Conservation (phyloP, 305 asterid genomes). For the Solanum hybrid region DNA sequence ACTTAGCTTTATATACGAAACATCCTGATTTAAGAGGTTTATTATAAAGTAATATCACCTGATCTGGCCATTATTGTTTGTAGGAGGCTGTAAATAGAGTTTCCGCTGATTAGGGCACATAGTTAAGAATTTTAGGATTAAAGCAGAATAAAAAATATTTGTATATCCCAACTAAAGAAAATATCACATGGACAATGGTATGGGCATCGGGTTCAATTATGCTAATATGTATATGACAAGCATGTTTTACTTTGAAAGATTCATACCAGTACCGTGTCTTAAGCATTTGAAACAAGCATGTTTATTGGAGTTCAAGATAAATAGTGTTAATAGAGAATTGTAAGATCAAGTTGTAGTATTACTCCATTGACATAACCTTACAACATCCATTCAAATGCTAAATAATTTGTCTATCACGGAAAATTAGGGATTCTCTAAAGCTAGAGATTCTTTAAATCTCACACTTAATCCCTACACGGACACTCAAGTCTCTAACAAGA, state of each 20-base stretch:
- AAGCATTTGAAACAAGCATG: background rate
- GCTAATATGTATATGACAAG: background rate
- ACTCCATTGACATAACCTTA: background rate
- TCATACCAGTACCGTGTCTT: background rate
- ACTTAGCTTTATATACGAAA: background rate
- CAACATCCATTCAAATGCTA: background rate
- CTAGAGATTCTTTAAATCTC: background rate
- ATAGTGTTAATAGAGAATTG: background rate
- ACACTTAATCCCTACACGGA: background rate
- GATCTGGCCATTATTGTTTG: background rate
- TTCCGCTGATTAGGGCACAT: background rate
- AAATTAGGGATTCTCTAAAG: background rate
- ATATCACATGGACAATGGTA: background rate
- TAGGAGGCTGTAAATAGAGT: background rate
- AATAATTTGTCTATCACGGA: background rate
- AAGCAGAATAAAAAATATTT: background rate
- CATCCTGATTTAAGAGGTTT: background rate
- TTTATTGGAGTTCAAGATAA: background rate
- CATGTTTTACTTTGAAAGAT: background rate
- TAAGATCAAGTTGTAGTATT: background rate
- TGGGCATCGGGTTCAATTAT: background rate
- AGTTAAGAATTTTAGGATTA: background rate
- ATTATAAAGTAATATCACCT: background rate
- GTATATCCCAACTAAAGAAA: background rate
- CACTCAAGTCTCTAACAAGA: background rate